These are phyloP conservation scores for Fomitiporia mediterranea DNA, from an alignment of 1,284 basidiomycete genomes.

Conservation along the genomic window DNA sequence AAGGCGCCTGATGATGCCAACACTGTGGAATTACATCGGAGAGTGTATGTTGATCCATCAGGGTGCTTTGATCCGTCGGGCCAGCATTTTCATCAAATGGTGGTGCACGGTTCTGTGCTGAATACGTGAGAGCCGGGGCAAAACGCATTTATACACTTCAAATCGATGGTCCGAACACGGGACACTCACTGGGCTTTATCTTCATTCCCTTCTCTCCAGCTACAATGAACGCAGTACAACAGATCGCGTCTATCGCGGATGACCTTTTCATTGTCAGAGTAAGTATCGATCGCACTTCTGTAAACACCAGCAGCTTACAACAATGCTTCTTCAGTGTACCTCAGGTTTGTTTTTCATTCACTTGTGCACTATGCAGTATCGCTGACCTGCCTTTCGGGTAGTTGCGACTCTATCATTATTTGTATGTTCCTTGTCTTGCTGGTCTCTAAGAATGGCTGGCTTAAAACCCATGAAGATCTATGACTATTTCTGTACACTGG, in stretches of 20 bases:
- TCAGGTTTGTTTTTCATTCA: neutral
- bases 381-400: neutral
- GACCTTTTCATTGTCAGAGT: neutral
- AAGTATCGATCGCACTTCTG: neutral
- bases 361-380: neutral
- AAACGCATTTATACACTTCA: no score
- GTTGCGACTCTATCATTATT: neutral
- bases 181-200: slow-evolving; percentile 2
- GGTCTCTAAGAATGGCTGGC: neutral
- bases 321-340: neutral
- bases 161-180: no score
- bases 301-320: neutral
- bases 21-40: no score
- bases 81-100: no score
- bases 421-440: neutral
- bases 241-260: neutral
- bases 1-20: no score
- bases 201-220: slow-evolving; percentile 13
- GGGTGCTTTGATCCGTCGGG: no score
- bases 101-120: no score
- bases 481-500: slow-evolving; percentile 2
- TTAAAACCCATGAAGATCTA: neutral
- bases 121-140: no score
- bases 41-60: no score
- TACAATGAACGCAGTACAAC: no score